Evolutionary conservation across 176 grass and related monocot genomes (phyloP).

Genomic region (Oryza brachyantha): DNA sequence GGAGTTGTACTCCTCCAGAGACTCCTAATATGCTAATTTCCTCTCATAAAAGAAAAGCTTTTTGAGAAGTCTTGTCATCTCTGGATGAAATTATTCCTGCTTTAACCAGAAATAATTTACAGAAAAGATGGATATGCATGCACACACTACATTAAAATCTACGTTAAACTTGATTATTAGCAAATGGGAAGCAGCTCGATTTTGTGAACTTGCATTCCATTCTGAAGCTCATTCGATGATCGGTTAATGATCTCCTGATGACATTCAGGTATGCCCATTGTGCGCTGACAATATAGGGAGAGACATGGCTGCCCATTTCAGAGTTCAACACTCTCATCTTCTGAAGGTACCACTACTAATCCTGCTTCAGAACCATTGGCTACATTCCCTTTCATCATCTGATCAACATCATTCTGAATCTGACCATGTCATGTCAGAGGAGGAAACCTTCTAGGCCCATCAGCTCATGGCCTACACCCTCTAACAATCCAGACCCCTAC

Average conservation of each 20-base stretch:
- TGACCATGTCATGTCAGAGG: constrained; percentile 53
- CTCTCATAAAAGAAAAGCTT: not conserved
- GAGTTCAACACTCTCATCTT: constrained; percentile 57
- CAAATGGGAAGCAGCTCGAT: not conserved
- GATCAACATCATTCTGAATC: not conserved
- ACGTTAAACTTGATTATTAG: not conserved
- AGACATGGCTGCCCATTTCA: constrained; percentile 74
- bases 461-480: constrained; percentile 36
- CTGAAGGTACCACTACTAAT: constrained; percentile 53
- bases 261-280: constrained; percentile 71
- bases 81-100: not conserved
- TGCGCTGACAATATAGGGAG: constrained; percentile 72
- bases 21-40: not conserved
- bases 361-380: not conserved
- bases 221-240: not conserved
- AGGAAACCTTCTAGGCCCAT: constrained; percentile 63
- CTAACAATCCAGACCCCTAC: constrained; percentile 37
- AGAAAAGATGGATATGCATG: too few species aligned
- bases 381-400: not conserved
- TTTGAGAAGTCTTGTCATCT: not conserved
- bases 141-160: not conserved
- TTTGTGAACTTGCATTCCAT: too few species aligned
- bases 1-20: not conserved
- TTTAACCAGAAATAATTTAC: not conserved
- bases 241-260: not conserved